Evolutionary conservation across 768 basidiomycete genomes (phyloP).

Genomic region (Tremella fuciformis): DNA sequence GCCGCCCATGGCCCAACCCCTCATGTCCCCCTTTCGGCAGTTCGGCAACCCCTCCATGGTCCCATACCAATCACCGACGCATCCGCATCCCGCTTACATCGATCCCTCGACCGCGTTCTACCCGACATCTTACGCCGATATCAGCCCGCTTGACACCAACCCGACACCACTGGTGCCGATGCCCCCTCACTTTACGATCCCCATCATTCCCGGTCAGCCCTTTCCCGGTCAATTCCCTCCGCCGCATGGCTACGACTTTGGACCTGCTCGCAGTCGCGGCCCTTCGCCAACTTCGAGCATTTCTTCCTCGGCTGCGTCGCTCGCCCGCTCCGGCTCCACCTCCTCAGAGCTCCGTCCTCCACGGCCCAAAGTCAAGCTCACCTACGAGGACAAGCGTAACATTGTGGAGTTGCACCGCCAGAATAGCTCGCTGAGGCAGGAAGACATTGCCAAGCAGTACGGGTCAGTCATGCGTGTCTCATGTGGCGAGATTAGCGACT

Average conservation of each 20-base stretch:
- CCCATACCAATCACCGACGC: slow-evolving; percentile 1
- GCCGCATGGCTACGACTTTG: slow-evolving; percentile 12
- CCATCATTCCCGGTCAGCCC: background rate
- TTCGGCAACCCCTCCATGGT: slow-evolving; percentile 17
- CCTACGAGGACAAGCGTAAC: slow-evolving; percentile 48
- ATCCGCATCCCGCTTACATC: slow-evolving; percentile 9
- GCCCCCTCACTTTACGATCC: slow-evolving; percentile 1
- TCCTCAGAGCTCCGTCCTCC: slow-evolving; percentile 27
- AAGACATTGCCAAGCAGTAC: slow-evolving; percentile 50
- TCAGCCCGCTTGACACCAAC: slow-evolving; percentile 11
- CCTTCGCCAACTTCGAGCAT: slow-evolving; percentile 37
- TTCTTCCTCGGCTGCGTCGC: slow-evolving; percentile 25
- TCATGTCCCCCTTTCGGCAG: slow-evolving; percentile 32
- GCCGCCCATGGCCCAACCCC: slow-evolving; percentile 28
- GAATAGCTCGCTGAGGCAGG: slow-evolving; percentile 47
- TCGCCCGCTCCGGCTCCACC: slow-evolving; percentile 30
- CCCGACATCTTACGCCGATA: slow-evolving; percentile 5
- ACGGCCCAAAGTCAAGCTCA: slow-evolving; percentile 49
- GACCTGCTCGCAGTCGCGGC: slow-evolving; percentile 28
- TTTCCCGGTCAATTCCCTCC: slow-evolving; percentile 7
- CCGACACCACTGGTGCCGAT: slow-evolving; percentile 11
- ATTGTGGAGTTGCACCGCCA: slow-evolving; percentile 44
- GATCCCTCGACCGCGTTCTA: slow-evolving; percentile 13
- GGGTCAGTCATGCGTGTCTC: slow-evolving; percentile 27
- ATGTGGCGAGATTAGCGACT: slow-evolving; percentile 3